Conservation (phyloP, 805 yeast genomes). For the Scheffersomyces coipomensis region DNA sequence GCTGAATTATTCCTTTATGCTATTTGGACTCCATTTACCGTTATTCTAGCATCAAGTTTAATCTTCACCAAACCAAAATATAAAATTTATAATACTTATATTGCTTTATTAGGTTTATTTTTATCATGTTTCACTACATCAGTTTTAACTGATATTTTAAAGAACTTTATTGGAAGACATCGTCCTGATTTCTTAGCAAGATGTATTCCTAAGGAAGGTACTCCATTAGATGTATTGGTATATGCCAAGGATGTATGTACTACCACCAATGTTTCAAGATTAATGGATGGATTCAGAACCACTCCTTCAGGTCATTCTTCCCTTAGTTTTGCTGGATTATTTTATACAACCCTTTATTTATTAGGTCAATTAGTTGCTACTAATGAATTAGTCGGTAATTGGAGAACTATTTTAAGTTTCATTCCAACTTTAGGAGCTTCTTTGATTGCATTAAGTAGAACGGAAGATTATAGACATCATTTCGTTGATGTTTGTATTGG, state of each 20-base stretch:
- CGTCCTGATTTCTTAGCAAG: constrained; percentile 91
- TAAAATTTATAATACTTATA: constrained; percentile 57
- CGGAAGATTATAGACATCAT: constrained; percentile 93
- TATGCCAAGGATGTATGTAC: constrained; percentile 69
- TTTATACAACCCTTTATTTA: constrained; percentile 63
- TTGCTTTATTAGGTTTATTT: constrained; percentile 65
- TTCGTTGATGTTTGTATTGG: constrained; percentile 83
- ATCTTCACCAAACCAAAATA: constrained; percentile 50
- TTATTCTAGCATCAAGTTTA: constrained; percentile 34
- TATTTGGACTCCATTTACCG: constrained; percentile 46
- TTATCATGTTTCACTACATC: constrained; percentile 60
- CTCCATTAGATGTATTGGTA: constrained; percentile 55
- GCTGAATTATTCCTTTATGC: constrained; percentile 53
- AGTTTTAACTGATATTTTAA: constrained; percentile 68
- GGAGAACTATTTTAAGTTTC: constrained; percentile 56
- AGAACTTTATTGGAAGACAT: constrained; percentile 84
- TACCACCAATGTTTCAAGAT: constrained; percentile 24
- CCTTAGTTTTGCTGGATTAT: constrained; percentile 65
- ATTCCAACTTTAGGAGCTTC: constrained; percentile 68
- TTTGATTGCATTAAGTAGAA: constrained; percentile 78
- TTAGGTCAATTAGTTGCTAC: constrained; percentile 58
- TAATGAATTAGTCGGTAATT: constrained; percentile 51
- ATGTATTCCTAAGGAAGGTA: constrained; percentile 64
- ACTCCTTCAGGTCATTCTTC: constrained; percentile 85
- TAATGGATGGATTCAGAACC: constrained; percentile 71